phyloP scores from a whole-genome alignment of 352 stramenopile genomes.

The Globisporangium megalacanthum region DNA sequence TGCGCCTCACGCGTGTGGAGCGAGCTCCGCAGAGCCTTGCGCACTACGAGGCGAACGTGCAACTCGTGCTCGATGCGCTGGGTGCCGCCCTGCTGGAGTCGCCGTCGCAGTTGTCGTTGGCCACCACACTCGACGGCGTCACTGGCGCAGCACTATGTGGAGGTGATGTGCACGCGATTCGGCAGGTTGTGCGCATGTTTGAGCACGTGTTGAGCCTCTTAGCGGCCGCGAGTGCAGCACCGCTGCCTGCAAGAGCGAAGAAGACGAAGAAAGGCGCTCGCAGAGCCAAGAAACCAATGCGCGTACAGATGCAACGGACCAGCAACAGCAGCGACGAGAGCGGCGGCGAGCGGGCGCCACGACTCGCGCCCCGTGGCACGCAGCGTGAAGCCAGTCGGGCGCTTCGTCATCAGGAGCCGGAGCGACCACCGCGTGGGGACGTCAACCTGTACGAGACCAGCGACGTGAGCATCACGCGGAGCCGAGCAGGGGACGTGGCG shows the following conservation, averaged over 20 bases:
- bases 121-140: slow-evolving; percentile 25
- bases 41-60: slow-evolving; percentile 86
- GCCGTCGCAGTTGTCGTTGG: no score
- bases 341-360: not conserved
- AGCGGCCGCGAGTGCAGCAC: slow-evolving; percentile 26
- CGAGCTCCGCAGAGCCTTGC: slow-evolving; percentile 46
- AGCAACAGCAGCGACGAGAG: not conserved
- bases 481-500: not conserved
- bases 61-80: slow-evolving; percentile 82
- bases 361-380: not conserved
- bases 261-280: not conserved
- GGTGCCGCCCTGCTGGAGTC: slow-evolving; percentile 57
- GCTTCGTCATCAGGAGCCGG: not conserved
- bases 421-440: not conserved
- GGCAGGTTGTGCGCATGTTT: slow-evolving; percentile 46
- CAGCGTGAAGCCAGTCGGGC: not conserved
- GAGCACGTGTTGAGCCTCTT: slow-evolving; percentile 53
- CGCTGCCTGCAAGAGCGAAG: not conserved
- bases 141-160: slow-evolving; percentile 49
- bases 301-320: not conserved
- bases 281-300: slow-evolving; percentile 2
- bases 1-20: slow-evolving; percentile 65
- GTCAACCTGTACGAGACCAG: slow-evolving; percentile 13
- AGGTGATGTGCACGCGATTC: slow-evolving; percentile 47
- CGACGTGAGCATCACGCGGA: slow-evolving; percentile 12